Base-by-base conservation (phyloP, 495 filamentous ascomycete species). In the Rhizodiscina lignyota region DNA sequence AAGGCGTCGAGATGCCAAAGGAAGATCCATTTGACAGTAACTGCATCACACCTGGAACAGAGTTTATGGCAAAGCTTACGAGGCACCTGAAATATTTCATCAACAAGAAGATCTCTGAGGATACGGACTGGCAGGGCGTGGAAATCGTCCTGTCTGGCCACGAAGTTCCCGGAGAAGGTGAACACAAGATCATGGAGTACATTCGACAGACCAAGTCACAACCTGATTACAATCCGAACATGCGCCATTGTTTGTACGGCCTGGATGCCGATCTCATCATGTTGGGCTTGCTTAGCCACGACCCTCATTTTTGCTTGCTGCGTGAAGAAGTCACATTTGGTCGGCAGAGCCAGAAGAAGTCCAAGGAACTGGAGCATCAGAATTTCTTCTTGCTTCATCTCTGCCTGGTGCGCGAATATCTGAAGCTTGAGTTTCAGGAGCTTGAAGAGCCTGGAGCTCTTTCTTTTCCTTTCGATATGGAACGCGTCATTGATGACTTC, bases 151-250 rank as follows among this genome's bases (percentile, higher is more conserved):
- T 99, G 29, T 99, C 91, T 4, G 91, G 91, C 20, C 91, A 96
- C 54, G 91, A 99, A 62, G 86, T 94, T n/a, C 91, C 91, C 0
- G 91, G 91, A 36, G 91, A 99, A 58, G 91, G 91, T 36, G 91
- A 97, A 58, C 89, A 97, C 62, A 99, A 99, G 62, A 93, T 99
- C 55, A 99, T 96, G 91, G 91, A 99, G 56, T 96, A 96, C 53
- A 99, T 99, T 54, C 79, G 91, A 39, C 76, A 85, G 50, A 77
- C 89, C 21, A 96, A 96, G 64, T 81, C 86, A 29, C 91, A 99
- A 51, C 79, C 82, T 2, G 70, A 78, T 39, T 99, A 99, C 52
- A 73, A 91, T 49, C 73, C 85, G n/a, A 96, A 99, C 51, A 70
- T 89, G 39, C 83, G 91, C 30, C 91, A 99, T 55, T 99, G 91